These are phyloP conservation scores for Ulvella scutata DNA, from an alignment of 139 green algal species.

Conservation along the genomic window DNA sequence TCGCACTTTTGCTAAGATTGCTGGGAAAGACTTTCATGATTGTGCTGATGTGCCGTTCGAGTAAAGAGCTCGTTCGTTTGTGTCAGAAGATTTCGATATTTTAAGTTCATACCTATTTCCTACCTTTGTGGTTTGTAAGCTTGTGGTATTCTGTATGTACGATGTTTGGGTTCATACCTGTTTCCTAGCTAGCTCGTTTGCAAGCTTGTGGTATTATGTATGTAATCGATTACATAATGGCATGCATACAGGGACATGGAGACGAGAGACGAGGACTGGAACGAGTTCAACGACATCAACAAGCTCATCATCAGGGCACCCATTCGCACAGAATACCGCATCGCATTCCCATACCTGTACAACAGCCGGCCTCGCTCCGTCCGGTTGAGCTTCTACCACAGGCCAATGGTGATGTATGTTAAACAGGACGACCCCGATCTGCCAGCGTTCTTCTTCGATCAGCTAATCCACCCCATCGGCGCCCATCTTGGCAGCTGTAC, in stretches of 20 bases:
- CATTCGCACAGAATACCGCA: conserved; percentile 72
- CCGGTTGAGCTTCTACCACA: conserved; percentile 77
- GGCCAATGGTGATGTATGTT: conserved; percentile 97
- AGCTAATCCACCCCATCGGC: conserved; percentile 95
- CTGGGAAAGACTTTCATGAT: too few relatives aligned
- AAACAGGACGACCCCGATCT: conserved; percentile 98
- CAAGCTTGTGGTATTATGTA: too few relatives aligned
- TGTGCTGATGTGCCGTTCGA: too few relatives aligned
- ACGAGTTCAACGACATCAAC: conserved; percentile 99
- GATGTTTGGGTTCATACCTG: too few relatives aligned
- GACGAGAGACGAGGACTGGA: conserved; percentile 91
- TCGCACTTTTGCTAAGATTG: too few relatives aligned
- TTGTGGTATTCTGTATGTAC: too few relatives aligned
- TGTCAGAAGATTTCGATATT: too few relatives aligned
- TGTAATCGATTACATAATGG: too few relatives aligned
- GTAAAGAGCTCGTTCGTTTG: too few relatives aligned
- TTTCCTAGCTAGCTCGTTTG: too few relatives aligned
- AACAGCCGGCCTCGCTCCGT: conserved; percentile 94
- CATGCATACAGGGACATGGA: conserved; percentile 80
- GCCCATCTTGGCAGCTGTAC: conserved; percentile 10
- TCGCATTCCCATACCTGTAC: conserved; percentile 98
- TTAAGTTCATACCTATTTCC: too few relatives aligned
- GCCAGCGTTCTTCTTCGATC: conserved; percentile 98
- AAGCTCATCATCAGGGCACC: conserved; percentile 98
- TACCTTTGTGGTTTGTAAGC: too few relatives aligned